phyloP scores from a whole-genome alignment of 176 grass and related monocot genomes.

The Rhynchospora breviuscula region DNA sequence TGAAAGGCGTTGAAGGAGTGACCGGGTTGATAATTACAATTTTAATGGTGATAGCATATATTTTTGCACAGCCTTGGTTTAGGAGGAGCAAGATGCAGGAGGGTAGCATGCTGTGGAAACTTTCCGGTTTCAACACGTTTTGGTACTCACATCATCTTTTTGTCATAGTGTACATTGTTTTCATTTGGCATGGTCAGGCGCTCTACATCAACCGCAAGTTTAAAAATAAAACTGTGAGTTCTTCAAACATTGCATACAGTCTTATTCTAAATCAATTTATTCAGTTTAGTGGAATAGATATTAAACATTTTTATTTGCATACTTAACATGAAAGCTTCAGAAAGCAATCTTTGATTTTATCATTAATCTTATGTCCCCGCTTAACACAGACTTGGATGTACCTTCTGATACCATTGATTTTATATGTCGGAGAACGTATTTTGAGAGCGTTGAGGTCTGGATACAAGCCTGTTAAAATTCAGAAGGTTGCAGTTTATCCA shows the following conservation, averaged over 20 bases:
- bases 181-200: slow-evolving; percentile 57
- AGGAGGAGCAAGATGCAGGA: slow-evolving; percentile 50
- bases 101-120: slow-evolving; percentile 37
- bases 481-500: slow-evolving; percentile 82
- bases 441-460: slow-evolving; percentile 70
- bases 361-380: background rate
- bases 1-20: slow-evolving; percentile 64
- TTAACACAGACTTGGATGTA: slow-evolving; percentile 88
- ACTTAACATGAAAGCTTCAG: background rate
- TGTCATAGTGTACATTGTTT: slow-evolving; percentile 58
- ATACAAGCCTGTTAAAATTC: slow-evolving; percentile 57
- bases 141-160: slow-evolving; percentile 99
- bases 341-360: background rate
- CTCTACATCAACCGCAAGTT: slow-evolving; percentile 86
- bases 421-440: slow-evolving; percentile 73
- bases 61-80: slow-evolving; percentile 77
- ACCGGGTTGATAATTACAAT: slow-evolving; percentile 70
- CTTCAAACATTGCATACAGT: background rate
- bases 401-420: slow-evolving; percentile 49
- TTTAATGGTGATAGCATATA: slow-evolving; percentile 72
- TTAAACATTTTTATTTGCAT: background rate
- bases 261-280: background rate
- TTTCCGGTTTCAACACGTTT: slow-evolving; percentile 88
- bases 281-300: background rate
- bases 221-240: slow-evolving; percentile 73